Base-by-base conservation (phyloP, 768 basidiomycete genomes). In the Fomitopsis pulvina region DNA sequence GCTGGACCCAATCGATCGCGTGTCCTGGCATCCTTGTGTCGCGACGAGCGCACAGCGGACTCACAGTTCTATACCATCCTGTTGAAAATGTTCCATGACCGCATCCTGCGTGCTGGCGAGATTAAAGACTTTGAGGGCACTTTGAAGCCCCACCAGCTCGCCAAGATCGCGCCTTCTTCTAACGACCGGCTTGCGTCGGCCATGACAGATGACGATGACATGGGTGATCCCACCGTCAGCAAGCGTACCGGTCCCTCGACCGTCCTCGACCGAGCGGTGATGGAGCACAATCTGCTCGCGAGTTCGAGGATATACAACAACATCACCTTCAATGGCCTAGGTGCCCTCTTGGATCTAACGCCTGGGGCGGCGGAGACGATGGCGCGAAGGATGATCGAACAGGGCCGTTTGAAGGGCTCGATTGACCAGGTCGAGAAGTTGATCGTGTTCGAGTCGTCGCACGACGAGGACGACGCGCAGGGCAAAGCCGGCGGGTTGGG, bases 341-440 rank as follows among this genome's bases (percentile, higher is more conserved):
- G 96, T 20, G 81, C 87, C 1, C 71, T 98, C 14, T 75, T 99
- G 41, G 90, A 92, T 62, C 71, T 98, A 55, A 87, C 90, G 3
- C 87, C 95, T 12, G 86, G 87, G 24, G 92, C 92, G 14, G 95
- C 95, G 16, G 96, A 99, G 68, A 92, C 85, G 0, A 97, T 98
- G 87, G 94, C 95, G 9, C 79, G 95, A 46, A 90, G 88, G 63
- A 99, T 99, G 96, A 96, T 99, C 45, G 93, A 97, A 63, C 96
- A 99, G 68, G 88, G 92, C 8, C 85, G 96, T 48, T 70, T 98
- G 53, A 84, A 89, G 54, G 96, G 89, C 24, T 85, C 84, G 51
- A 95, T 99, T 51, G 96, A 99, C 63, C 96, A 99, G 64, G 92
- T 97, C 12, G 91, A 95, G 52, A 85, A 80, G 57, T 75, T 98